These are phyloP conservation scores for Fusarium piperis DNA, from an alignment of 2,329 filamentous ascomycete genomes.

Conservation along the genomic window DNA sequence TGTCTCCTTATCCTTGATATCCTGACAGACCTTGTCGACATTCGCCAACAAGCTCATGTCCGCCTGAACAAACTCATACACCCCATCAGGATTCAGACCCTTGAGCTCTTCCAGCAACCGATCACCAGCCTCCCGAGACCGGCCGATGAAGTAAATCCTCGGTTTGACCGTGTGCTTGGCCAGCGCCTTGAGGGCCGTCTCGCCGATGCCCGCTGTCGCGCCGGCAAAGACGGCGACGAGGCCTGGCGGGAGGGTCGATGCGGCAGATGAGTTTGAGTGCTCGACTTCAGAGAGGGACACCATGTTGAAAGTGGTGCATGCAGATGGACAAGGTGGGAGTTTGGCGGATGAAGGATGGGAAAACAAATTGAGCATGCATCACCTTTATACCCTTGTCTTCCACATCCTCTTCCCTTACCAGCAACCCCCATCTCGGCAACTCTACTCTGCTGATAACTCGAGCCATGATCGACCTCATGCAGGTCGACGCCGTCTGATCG, in stretches of 20 bases:
- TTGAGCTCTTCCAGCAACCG: slow-evolving; percentile 54
- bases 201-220: slow-evolving; percentile 65
- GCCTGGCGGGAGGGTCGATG: slow-evolving; percentile 13
- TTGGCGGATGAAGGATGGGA: neutral
- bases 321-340: neutral
- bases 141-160: slow-evolving; percentile 62
- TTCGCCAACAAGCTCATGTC: slow-evolving; percentile 62
- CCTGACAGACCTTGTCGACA: slow-evolving; percentile 58
- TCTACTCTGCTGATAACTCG: neutral
- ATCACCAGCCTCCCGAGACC: slow-evolving; percentile 50
- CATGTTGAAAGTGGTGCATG: slow-evolving; percentile 10
- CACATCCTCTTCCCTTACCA: neutral
- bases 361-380: neutral
- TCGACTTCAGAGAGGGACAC: slow-evolving; percentile 22
- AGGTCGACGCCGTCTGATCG: neutral
- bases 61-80: slow-evolving; percentile 58
- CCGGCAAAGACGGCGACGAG: slow-evolving; percentile 62
- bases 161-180: slow-evolving; percentile 52
- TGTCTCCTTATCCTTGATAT: slow-evolving; percentile 55
- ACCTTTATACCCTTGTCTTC: neutral
- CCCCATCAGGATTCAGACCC: slow-evolving; percentile 53
- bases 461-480: neutral
- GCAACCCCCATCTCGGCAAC: neutral
- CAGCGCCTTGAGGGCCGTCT: slow-evolving; percentile 58
- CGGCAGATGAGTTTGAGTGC: slow-evolving; percentile 17